A percentile compares a stretch with the other conserved stretches of the same genome.
phyloP scores from a whole-genome alignment of 2,329 filamentous ascomycete species.

The Botrytis hyacinthi region DNA sequence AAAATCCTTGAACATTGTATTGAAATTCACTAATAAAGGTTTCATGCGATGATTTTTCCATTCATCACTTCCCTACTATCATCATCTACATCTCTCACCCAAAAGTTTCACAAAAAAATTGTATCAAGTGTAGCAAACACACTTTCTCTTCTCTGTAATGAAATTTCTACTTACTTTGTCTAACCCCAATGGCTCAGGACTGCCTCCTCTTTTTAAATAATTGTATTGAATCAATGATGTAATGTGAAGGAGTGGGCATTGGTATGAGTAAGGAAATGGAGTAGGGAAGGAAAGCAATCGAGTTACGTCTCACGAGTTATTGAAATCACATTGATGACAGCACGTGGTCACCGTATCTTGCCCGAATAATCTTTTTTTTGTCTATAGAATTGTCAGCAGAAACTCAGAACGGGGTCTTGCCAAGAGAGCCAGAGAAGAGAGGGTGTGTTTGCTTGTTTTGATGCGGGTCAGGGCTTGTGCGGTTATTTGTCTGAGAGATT shows the following conservation, averaged over 20 bases:
- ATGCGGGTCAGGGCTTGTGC: background rate
- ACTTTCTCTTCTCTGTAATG: background rate
- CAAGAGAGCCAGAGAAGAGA: slow-evolving; percentile 14
- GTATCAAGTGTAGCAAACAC: slow-evolving; percentile 5
- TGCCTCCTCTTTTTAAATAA: background rate
- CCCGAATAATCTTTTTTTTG: slow-evolving; percentile 2
- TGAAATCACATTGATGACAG: background rate
- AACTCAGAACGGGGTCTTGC: background rate
- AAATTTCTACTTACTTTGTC: slow-evolving; percentile 4
- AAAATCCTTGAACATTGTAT: background rate
- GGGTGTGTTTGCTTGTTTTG: slow-evolving; percentile 10
- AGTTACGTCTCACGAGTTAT: background rate
- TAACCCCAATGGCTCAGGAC: slow-evolving; percentile 8
- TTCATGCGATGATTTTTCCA: background rate
- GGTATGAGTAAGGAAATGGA: background rate
- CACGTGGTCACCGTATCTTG: background rate
- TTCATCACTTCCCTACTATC: too few relatives aligned
- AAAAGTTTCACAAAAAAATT: background rate
- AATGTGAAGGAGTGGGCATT: background rate
- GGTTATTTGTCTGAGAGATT: background rate
- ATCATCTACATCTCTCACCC: background rate
- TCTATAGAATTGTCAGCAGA: slow-evolving; percentile 1
- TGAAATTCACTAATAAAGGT: background rate
- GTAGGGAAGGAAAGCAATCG: background rate
- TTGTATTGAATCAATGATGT: background rate